Percentiles rank a stretch among this genome's conserved stretches.
Conservation (phyloP, 257 asterid species). For the Nicotiana noctiflora region DNA sequence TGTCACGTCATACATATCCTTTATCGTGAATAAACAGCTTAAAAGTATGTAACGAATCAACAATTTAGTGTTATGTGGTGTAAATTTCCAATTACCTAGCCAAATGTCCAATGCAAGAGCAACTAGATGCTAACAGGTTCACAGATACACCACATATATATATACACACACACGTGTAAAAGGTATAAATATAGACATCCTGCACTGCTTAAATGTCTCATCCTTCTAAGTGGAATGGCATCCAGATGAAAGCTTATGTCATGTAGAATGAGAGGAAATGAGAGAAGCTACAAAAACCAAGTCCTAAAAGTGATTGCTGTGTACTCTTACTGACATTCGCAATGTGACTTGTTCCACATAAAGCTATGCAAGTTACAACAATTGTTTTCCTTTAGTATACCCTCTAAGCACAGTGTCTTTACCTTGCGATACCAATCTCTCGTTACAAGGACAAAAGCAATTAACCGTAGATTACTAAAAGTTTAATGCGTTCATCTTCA, state of each 20-base stretch:
- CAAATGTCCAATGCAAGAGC: constrained; percentile 9
- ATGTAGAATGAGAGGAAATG: not conserved
- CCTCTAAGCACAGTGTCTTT: not conserved
- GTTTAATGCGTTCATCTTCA: not conserved
- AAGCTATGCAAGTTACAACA: not conserved
- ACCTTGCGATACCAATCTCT: not conserved
- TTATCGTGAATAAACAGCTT: not conserved
- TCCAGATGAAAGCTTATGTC: not conserved
- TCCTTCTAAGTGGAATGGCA: not conserved
- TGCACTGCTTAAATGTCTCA: not conserved
- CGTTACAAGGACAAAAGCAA: not conserved
- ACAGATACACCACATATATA: not conserved
- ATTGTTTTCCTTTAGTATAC: not conserved
- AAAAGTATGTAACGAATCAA: not conserved
- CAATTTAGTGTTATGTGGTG: not conserved
- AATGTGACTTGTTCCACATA: not conserved
- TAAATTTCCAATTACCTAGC: not conserved
- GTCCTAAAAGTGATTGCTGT: not conserved
- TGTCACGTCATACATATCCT: not conserved
- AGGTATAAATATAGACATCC: not conserved
- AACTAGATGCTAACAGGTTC: not conserved
- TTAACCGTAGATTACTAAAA: not conserved
- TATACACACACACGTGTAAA: not conserved
- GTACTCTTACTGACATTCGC: not conserved
- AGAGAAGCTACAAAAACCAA: not conserved